These are phyloP conservation scores for Fusarium sp. DNA, from an alignment of 2,329 filamentous ascomycete genomes.

Conservation along the genomic window DNA sequence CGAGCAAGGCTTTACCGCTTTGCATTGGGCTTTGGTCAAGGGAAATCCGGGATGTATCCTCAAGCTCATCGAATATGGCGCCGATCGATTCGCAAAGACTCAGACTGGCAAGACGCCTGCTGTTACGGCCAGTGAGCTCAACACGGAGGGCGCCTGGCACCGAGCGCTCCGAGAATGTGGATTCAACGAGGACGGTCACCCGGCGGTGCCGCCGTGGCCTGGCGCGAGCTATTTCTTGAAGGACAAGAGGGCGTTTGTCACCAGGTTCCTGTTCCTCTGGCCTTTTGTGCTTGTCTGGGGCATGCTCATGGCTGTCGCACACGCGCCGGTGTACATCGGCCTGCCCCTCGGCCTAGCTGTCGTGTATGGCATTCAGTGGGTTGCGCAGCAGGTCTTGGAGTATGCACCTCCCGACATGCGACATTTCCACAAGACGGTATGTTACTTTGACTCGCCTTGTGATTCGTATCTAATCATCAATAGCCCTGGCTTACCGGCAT, in stretches of 20 bases:
- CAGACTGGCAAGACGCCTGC: slow-evolving; percentile 89
- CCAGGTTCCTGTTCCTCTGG: slow-evolving; percentile 87
- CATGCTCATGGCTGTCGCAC: slow-evolving; percentile 74
- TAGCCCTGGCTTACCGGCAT: slow-evolving; percentile 93
- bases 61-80: slow-evolving; percentile 94
- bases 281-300: slow-evolving; percentile 79
- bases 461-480: slow-evolving; percentile 10
- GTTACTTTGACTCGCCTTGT: slow-evolving; percentile 42
- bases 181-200: slow-evolving; percentile 78
- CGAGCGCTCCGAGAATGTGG: slow-evolving; percentile 83
- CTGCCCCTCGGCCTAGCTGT: slow-evolving; percentile 73
- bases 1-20: slow-evolving; percentile 89
- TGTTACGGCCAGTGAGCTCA: slow-evolving; percentile 87
- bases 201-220: slow-evolving; percentile 74
- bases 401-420: slow-evolving; percentile 90
- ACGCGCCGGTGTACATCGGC: slow-evolving; percentile 75
- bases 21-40: slow-evolving; percentile 97
- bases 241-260: slow-evolving; percentile 79
- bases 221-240: slow-evolving; percentile 75
- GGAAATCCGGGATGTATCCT: slow-evolving; percentile 88
- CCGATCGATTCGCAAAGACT: slow-evolving; percentile 90
- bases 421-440: slow-evolving; percentile 84
- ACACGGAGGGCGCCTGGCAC: slow-evolving; percentile 81
- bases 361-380: slow-evolving; percentile 76
- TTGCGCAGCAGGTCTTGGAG: slow-evolving; percentile 77